These are phyloP conservation scores for Tetrahymena thermophila DNA, from an alignment of 73 alveolate species.

Conservation along the genomic window DNA sequence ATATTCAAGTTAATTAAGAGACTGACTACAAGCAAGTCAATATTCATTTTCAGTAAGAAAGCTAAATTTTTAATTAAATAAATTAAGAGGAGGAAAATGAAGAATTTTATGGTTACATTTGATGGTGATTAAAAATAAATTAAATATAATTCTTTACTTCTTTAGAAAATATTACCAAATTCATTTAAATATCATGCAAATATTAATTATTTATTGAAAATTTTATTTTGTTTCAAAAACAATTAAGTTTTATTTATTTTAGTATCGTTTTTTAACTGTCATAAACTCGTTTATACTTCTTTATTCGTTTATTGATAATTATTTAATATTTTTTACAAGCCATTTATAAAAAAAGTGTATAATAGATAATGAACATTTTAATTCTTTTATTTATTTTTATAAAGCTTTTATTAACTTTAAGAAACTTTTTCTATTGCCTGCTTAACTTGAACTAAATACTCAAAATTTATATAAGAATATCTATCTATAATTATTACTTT, in stretches of 20 bases:
- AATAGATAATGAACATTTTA: no score
- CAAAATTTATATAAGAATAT: neutral
- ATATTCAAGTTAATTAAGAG: neutral
- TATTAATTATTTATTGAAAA: no score
- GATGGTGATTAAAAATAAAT: neutral
- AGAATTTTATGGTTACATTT: neutral
- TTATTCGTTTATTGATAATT: no score
- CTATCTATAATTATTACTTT: neutral
- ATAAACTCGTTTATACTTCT: no score
- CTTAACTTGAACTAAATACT: neutral
- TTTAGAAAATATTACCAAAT: no score
- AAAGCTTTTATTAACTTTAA: neutral
- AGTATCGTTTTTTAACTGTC: no score
- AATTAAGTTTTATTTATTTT: no score
- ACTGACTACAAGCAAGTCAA: neutral
- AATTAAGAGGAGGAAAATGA: neutral
- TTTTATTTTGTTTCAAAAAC: no score
- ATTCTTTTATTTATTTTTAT: neutral
- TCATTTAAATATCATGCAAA: no score
- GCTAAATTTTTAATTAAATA: neutral
- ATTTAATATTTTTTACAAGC: no score
- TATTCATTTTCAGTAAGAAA: neutral
- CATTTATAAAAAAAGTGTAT: no score
- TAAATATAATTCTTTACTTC: no score
- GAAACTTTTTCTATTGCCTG: neutral